Percentiles rank a stretch among this genome's conserved stretches.
Evolutionary conservation across 2,329 filamentous ascomycete genomes (phyloP).

Genomic region (Aspergillus nomiae): DNA sequence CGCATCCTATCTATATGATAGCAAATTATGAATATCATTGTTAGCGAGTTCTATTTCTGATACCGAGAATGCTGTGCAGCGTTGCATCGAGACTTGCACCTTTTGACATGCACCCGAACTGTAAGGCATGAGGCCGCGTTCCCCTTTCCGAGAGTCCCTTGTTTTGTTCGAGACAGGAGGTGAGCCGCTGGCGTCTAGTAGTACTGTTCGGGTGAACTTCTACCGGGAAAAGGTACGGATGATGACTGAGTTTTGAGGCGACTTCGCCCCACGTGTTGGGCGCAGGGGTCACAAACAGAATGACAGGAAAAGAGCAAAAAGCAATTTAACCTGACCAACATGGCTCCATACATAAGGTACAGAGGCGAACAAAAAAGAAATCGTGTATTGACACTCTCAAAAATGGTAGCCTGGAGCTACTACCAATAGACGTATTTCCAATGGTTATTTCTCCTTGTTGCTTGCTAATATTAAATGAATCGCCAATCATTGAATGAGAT

Average conservation of each 20-base stretch:
- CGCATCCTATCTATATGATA: not conserved
- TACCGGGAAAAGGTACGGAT: not conserved
- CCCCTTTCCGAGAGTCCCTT: not conserved
- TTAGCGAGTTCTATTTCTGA: not conserved
- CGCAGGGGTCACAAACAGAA: conserved; percentile 10
- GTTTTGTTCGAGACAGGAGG: not conserved
- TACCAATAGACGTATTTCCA: too few species aligned
- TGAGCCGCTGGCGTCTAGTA: not conserved
- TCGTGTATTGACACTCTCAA: not conserved
- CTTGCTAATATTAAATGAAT: not conserved
- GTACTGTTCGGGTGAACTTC: not conserved
- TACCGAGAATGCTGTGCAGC: conserved; percentile 2
- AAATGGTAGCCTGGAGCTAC: not conserved
- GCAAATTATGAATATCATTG: conserved; percentile 6
- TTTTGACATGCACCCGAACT: not conserved
- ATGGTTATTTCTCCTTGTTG: not conserved
- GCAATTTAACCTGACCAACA: not conserved
- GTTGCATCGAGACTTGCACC: not conserved
- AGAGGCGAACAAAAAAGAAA: not conserved
- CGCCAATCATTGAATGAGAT: not conserved
- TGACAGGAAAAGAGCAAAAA: not conserved
- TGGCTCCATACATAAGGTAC: not conserved
- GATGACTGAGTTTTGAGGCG: conserved; percentile 10
- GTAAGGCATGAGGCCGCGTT: conserved; percentile 1
- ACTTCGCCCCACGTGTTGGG: conserved; percentile 17